Evolutionary conservation across 805 yeast species (phyloP), one percentile per base, ranked within the genome.

Genomic region (Saturnispora diversa): DNA sequence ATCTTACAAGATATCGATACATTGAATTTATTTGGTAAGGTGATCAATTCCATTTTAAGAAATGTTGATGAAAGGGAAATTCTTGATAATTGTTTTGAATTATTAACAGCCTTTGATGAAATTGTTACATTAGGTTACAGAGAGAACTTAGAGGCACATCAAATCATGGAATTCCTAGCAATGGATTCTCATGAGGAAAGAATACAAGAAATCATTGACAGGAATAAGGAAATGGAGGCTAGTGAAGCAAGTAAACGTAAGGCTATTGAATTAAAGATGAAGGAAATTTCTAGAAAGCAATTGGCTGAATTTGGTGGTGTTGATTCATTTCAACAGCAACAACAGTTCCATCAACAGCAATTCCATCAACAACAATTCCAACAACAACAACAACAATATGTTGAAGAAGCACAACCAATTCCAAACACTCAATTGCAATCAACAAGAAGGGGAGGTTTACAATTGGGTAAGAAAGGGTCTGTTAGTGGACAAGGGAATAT

Each of bases 131-230:
- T 85, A 64, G 98, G 98, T 13, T 86, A 81, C 67, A 78, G 84
- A 50, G 99, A 92, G 61, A 83, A 86, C 62, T 66, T 90, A 49
- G 76, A 92, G 1, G 60, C 81, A 49, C 61, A 78, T 44, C 97
- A 92, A 66, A 83, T 92, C 48, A 77, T 75, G 60, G 84, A 94
- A 10, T 90, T 84, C 64, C 69, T 92, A 66, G 90, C 86, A 58
- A 90, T 92, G 97, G 97, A 92, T 64, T 84, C 95, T 30, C 97
- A 92, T 60, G 98, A 92, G 65, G 99, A 92, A 66, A 90, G 85
- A 69, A 90, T 94, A 57, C 97, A 92, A 69, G 97, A 92, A 60
- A 88, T 92, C 59, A 92, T 92, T 54, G 97, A 86, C 65, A 79
- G 88, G 62, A 92, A 92, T 69, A 92, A 92, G 66, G 98, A 92